A percentile compares a stretch with the other conserved stretches of the same genome.
Conservation (phyloP, 1,284 basidiomycete genomes). For the Moniliophthora roreri region DNA sequence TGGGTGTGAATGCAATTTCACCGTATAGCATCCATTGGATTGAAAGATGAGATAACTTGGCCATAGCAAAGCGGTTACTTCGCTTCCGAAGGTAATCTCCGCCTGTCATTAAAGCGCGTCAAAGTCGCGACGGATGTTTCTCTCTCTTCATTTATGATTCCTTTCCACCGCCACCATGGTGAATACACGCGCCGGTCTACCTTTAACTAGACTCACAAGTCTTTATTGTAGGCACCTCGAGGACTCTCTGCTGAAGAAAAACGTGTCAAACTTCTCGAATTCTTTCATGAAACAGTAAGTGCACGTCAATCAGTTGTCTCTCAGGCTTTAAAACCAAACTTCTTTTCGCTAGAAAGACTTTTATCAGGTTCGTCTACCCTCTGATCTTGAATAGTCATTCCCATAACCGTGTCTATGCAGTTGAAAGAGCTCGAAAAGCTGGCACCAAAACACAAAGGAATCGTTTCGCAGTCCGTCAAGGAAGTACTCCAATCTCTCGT, state of each 20-base stretch:
- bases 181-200: neutral
- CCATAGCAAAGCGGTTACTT: too few species aligned
- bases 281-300: constrained; percentile 85
- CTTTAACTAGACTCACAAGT: neutral
- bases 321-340: neutral
- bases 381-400: neutral
- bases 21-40: neutral
- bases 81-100: too few species aligned
- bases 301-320: neutral
- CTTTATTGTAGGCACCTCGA: constrained; percentile 57
- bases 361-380: constrained; percentile 54
- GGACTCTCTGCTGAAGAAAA: constrained; percentile 82
- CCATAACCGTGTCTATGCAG: constrained; percentile 32
- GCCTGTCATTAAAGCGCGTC: too few species aligned
- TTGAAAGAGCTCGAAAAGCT: constrained; percentile 89
- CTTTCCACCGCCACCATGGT: neutral
- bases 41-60: too few species aligned
- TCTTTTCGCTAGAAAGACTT: constrained; percentile 70
- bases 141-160: neutral
- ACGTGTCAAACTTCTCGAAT: constrained; percentile 77
- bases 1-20: neutral
- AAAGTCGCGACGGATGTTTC: too few species aligned
- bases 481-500: constrained; percentile 84
- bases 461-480: constrained; percentile 86
- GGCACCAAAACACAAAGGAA: constrained; percentile 82